Conservation (phyloP, 805 yeast genomes). For the Candida tammaniensis region DNA sequence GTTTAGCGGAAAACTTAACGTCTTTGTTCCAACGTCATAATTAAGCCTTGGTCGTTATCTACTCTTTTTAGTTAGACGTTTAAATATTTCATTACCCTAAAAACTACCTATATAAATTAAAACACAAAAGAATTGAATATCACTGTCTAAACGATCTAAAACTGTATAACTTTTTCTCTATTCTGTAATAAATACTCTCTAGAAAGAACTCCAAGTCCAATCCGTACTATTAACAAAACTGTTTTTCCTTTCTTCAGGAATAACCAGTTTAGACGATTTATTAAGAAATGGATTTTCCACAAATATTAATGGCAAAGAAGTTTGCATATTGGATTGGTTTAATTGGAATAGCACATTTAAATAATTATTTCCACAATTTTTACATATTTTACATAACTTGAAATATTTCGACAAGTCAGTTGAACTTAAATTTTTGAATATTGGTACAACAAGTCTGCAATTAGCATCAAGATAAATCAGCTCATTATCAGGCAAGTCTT, state of each 20-base stretch:
- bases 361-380: conserved; percentile 28
- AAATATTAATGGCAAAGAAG: conserved; percentile 18
- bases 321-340: conserved; percentile 9
- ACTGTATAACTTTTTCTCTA: too few species aligned
- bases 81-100: too few species aligned
- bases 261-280: conserved; percentile 6
- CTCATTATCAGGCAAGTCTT: conserved; percentile 5
- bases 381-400: conserved; percentile 31
- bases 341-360: conserved; percentile 13
- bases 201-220: conserved; percentile 57
- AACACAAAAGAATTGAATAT: too few species aligned
- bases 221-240: conserved; percentile 30
- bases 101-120: too few species aligned
- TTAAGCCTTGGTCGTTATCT: too few species aligned
- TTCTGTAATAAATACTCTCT: not conserved
- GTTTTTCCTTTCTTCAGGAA: conserved; percentile 13
- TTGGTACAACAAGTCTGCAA: conserved; percentile 38
- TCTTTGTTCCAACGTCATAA: too few species aligned
- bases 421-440: conserved; percentile 20
- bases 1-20: too few species aligned
- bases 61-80: too few species aligned
- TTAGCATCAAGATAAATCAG: conserved; percentile 19
- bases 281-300: conserved; percentile 29
- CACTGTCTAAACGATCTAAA: too few species aligned
- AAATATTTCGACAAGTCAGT: conserved; percentile 9